Evolutionary conservation across 2,329 filamentous ascomycete species (phyloP).

Genomic region (Lachnellula cervina): DNA sequence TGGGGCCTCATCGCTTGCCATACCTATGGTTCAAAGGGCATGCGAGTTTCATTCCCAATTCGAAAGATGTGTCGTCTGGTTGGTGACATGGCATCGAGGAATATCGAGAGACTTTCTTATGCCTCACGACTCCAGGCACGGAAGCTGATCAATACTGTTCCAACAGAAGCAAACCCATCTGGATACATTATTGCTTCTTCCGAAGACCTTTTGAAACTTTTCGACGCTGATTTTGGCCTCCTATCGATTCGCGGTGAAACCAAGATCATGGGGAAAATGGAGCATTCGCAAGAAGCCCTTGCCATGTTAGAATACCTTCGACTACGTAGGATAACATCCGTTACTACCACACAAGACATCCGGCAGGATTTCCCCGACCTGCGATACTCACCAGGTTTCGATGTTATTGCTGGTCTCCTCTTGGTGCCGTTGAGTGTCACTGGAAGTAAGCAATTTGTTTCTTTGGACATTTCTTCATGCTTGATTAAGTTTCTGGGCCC

Average conservation of each 20-base stretch:
- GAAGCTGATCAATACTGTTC: conserved; percentile 81
- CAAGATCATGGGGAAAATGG: conserved; percentile 71
- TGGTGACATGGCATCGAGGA: conserved; percentile 79
- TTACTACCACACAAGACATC: conserved; percentile 74
- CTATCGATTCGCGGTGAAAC: conserved; percentile 84
- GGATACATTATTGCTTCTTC: conserved; percentile 89
- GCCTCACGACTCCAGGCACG: conserved; percentile 78
- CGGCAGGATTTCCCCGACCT: conserved; percentile 74
- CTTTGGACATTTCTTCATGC: background rate
- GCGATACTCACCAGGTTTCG: conserved; percentile 73
- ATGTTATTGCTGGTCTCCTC: conserved; percentile 70
- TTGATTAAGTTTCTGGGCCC: background rate
- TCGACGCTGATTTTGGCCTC: conserved; percentile 82
- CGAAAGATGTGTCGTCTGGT: conserved; percentile 87
- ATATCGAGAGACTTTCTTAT: conserved; percentile 83
- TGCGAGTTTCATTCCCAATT: conserved; percentile 89
- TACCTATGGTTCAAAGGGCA: conserved; percentile 69
- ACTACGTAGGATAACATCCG: conserved; percentile 67
- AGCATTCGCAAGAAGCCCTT: conserved; percentile 76
- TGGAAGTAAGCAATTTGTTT: conserved; percentile 39
- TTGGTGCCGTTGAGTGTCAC: conserved; percentile 74
- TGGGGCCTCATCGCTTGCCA: conserved; percentile 90
- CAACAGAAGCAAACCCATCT: conserved; percentile 75
- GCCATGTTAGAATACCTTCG: conserved; percentile 81
- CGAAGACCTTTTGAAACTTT: conserved; percentile 76